Evolutionary conservation across 345 rosid genomes (phyloP).

Genomic region (Salix koriyanagi): DNA sequence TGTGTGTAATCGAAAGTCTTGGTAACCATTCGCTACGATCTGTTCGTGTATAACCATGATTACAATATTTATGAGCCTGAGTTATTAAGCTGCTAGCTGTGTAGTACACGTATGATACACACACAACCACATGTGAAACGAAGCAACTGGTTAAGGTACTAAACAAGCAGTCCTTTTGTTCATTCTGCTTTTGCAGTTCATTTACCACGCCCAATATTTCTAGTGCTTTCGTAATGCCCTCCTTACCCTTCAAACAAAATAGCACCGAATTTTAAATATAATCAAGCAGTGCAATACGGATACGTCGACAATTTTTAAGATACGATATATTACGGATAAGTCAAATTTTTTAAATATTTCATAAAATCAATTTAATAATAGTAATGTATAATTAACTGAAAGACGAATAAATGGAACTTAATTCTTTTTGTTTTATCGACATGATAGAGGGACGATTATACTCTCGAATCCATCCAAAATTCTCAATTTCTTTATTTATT

Average conservation of each 20-base stretch:
- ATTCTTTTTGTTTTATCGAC: no score
- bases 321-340: no score
- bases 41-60: constrained; percentile 14
- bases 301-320: no score
- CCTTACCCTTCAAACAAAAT: background rate
- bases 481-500: no score
- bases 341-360: no score
- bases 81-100: background rate
- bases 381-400: no score
- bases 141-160: background rate
- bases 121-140: background rate
- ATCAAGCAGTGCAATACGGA: background rate
- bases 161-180: background rate
- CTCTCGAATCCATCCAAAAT: rapidly evolving
- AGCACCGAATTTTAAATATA: background rate
- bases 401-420: no score
- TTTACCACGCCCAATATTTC: background rate
- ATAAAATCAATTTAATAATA: no score
- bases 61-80: background rate
- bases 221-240: background rate
- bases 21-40: constrained; percentile 22
- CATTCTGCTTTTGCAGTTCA: background rate
- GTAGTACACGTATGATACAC: background rate
- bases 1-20: constrained; percentile 34
- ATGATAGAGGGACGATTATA: rapidly evolving